Percentiles rank a stretch among this genome's conserved stretches.
These are phyloP conservation scores for Fusarium papillatum DNA, from an alignment of 2,329 filamentous ascomycete species.

Conservation along the genomic window DNA sequence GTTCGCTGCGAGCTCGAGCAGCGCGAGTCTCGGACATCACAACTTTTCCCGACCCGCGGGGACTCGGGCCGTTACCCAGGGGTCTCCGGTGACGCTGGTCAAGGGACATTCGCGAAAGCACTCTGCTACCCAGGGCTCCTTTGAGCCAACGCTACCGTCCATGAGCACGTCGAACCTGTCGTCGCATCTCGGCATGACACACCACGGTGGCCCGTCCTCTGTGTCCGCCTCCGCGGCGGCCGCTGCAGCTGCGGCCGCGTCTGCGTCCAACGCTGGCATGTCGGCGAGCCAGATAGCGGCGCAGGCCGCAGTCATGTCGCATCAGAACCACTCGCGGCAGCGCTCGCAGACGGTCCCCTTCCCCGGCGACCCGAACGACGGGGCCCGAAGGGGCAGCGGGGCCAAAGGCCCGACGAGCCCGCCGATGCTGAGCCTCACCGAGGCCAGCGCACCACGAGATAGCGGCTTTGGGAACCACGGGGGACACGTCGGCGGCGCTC, in stretches of 20 bases:
- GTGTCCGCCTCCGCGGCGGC: constrained; percentile 34
- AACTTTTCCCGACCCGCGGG: constrained; percentile 71
- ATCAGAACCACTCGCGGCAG: constrained; percentile 70
- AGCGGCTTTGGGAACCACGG: constrained; percentile 63
- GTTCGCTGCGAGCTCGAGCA: constrained; percentile 64
- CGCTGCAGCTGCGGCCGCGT: constrained; percentile 53
- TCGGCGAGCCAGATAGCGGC: constrained; percentile 85
- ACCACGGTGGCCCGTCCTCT: constrained; percentile 39
- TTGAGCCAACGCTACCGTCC: constrained; percentile 80
- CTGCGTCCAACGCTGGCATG: constrained; percentile 54
- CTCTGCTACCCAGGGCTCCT: constrained; percentile 82
- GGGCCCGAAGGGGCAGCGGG: constrained; percentile 58
- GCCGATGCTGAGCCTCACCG: constrained; percentile 73
- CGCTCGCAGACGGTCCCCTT: constrained; percentile 81
- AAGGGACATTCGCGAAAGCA: constrained; percentile 72
- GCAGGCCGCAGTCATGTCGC: constrained; percentile 80
- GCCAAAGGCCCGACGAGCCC: constrained; percentile 69
- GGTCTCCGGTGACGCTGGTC: constrained; percentile 47
- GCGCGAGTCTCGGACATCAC: constrained; percentile 55
- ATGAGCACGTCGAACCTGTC: constrained; percentile 68
- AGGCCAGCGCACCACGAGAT: constrained; percentile 73
- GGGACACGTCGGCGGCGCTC: constrained; percentile 65
- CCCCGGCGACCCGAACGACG: constrained; percentile 60
- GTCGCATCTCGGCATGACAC: constrained; percentile 62
- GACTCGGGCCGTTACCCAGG: constrained; percentile 45